These are phyloP conservation scores for Leucaena leucocephala DNA, from an alignment of 306 rosid species.

Conservation along the genomic window DNA sequence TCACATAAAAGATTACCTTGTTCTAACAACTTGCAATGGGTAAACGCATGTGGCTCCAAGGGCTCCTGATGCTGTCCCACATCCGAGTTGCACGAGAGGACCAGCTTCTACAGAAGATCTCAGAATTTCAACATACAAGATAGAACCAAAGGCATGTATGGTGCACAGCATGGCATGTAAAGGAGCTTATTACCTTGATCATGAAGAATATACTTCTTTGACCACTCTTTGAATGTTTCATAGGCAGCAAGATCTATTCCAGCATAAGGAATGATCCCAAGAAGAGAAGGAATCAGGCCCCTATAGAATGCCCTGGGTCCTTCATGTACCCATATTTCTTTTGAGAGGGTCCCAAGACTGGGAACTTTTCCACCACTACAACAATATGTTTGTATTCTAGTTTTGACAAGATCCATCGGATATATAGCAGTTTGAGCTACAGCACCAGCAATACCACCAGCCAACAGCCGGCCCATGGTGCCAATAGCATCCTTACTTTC, in stretches of 20 bases:
- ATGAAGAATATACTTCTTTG: conserved; percentile 72
- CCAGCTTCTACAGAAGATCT: conserved; percentile 72
- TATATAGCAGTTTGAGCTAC: conserved; percentile 89
- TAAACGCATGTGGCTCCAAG: conserved; percentile 96
- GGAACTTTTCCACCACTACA: conserved; percentile 70
- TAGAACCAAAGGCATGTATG: conserved; percentile 33
- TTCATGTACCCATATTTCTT: conserved; percentile 81
- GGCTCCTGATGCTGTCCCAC: conserved; percentile 94
- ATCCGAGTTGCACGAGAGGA: conserved; percentile 87
- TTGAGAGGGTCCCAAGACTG: conserved; percentile 63
- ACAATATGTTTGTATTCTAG: conserved; percentile 74
- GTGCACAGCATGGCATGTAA: conserved; percentile 36
- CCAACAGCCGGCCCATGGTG: conserved; percentile 61
- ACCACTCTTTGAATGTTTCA: conserved; percentile 89
- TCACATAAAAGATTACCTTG: conserved; percentile 61
- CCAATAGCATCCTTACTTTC: conserved; percentile 64
- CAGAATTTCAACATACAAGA: conserved; percentile 39
- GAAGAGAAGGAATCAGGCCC: conserved; percentile 87
- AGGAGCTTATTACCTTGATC: conserved; percentile 63
- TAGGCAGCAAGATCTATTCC: conserved; percentile 95
- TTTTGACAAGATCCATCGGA: conserved; percentile 92
- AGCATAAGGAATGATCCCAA: conserved; percentile 94
- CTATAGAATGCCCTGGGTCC: conserved; percentile 93
- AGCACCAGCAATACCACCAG: conserved; percentile 95
- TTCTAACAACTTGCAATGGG: conserved; percentile 90